A percentile compares a stretch with the other conserved stretches of the same genome.
Conservation (phyloP, 352 stramenopile species). For the Pythium biforme region DNA sequence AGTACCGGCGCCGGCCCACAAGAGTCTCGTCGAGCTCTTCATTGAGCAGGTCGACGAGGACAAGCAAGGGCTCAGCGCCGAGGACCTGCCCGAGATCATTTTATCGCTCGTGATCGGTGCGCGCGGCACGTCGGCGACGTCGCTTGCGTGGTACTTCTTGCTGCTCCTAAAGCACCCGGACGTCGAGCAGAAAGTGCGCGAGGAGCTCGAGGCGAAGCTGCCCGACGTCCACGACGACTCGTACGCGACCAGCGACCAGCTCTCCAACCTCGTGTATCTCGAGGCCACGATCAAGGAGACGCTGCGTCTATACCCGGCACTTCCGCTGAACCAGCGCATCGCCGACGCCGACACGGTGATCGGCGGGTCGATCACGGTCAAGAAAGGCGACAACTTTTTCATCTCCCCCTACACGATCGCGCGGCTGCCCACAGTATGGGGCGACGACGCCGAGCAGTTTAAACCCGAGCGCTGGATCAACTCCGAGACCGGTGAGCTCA, state of each 20-base stretch:
- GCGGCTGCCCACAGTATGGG: slow-evolving; percentile 34
- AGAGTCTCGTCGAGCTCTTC: slow-evolving; percentile 16
- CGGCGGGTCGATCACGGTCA: slow-evolving; percentile 24
- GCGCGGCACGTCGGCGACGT: slow-evolving; percentile 66
- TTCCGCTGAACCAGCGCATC: slow-evolving; percentile 56
- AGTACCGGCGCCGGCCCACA: not conserved
- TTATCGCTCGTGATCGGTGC: slow-evolving; percentile 65
- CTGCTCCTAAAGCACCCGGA: slow-evolving; percentile 59
- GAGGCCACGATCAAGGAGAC: slow-evolving; percentile 56
- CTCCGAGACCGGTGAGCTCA: not conserved
- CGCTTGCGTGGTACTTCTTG: slow-evolving; percentile 68
- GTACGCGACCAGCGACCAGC: slow-evolving; percentile 38
- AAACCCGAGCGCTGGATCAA: slow-evolving; percentile 56
- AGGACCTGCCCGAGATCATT: slow-evolving; percentile 61
- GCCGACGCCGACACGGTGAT: slow-evolving; percentile 51
- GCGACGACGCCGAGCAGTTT: slow-evolving; percentile 45
- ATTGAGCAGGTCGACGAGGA: slow-evolving; percentile 15
- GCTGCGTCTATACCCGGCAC: slow-evolving; percentile 53
- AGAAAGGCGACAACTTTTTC: slow-evolving; percentile 20
- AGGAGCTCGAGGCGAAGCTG: slow-evolving; percentile 40
- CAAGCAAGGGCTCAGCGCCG: slow-evolving; percentile 30
- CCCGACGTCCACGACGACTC: not conserved
- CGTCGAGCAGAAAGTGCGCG: slow-evolving; percentile 38
- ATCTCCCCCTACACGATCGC: slow-evolving; percentile 36
- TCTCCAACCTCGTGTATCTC: slow-evolving; percentile 51